These are phyloP conservation scores for Babesia ovis DNA, from an alignment of 169 alveolate genomes.

Conservation along the genomic window DNA sequence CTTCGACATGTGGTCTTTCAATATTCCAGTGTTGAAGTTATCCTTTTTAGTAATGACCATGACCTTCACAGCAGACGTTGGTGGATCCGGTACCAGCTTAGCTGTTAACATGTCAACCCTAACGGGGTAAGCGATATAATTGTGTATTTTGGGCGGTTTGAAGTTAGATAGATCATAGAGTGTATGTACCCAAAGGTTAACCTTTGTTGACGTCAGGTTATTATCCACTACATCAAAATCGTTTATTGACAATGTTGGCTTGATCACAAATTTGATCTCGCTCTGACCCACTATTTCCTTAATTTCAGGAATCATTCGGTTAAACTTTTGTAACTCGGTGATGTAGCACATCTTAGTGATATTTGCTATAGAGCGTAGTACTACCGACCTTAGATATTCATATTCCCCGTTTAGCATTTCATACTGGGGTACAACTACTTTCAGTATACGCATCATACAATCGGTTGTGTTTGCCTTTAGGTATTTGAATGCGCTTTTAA, in stretches of 20 bases:
- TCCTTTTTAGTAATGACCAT: slow-evolving; percentile 21
- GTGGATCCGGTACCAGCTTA: neutral
- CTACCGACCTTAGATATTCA: neutral
- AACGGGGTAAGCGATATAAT: neutral
- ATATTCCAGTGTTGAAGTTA: neutral
- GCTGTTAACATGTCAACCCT: slow-evolving; percentile 8
- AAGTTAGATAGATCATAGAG: slow-evolving; percentile 9
- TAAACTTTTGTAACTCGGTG: slow-evolving; percentile 17
- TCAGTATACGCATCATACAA: slow-evolving; percentile 9
- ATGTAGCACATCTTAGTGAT: slow-evolving; percentile 14
- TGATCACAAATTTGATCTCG: slow-evolving; percentile 12
- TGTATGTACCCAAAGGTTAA: slow-evolving; percentile 14
- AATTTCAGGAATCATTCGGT: neutral
- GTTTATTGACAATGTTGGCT: slow-evolving; percentile 3
- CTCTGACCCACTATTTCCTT: neutral
- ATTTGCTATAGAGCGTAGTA: neutral
- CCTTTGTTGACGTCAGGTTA: neutral
- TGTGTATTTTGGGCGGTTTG: slow-evolving; percentile 33
- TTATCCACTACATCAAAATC: slow-evolving; percentile 4
- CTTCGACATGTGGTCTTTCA: neutral
- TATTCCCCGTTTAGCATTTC: neutral
- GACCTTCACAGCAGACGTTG: neutral
- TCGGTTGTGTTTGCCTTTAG: slow-evolving; percentile 15
- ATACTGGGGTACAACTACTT: neutral
- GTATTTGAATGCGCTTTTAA: neutral